Percentiles rank a stretch among this genome's conserved stretches.
Evolutionary conservation across 306 rosid genomes (phyloP).

Genomic region (Vigna hirtella): DNA sequence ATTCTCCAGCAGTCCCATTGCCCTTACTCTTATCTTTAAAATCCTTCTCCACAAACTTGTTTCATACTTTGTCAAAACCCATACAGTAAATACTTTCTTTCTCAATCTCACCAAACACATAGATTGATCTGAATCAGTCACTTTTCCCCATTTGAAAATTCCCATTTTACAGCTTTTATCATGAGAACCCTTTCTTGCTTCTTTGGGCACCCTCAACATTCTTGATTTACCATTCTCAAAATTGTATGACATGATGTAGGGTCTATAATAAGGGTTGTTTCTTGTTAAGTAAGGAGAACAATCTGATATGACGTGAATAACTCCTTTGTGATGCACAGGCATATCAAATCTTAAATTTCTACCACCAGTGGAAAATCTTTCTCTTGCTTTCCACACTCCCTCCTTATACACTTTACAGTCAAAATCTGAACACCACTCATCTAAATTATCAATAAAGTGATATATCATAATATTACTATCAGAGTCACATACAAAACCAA

Average conservation of each 20-base stretch:
- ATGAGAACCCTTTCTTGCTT: background rate
- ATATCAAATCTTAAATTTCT: background rate
- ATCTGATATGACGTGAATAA: background rate
- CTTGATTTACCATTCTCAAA: background rate
- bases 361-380: too few species aligned
- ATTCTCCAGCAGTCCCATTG: background rate
- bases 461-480: background rate
- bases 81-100: background rate
- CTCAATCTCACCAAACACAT: background rate
- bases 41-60: background rate
- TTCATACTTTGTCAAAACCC: background rate
- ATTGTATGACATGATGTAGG: background rate
- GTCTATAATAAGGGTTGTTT: background rate
- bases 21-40: background rate
- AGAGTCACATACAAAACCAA: background rate
- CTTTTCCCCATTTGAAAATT: background rate
- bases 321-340: background rate
- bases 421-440: background rate
- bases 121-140: background rate
- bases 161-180: background rate
- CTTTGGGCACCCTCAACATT: background rate
- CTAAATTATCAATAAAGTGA: background rate
- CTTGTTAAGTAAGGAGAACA: background rate
- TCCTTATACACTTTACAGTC: background rate
- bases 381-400: too few species aligned